Percentiles rank a stretch among this genome's conserved stretches.
phyloP scores from a whole-genome alignment of 1,139 yeast species.

The Lodderomyces beijingensis region DNA sequence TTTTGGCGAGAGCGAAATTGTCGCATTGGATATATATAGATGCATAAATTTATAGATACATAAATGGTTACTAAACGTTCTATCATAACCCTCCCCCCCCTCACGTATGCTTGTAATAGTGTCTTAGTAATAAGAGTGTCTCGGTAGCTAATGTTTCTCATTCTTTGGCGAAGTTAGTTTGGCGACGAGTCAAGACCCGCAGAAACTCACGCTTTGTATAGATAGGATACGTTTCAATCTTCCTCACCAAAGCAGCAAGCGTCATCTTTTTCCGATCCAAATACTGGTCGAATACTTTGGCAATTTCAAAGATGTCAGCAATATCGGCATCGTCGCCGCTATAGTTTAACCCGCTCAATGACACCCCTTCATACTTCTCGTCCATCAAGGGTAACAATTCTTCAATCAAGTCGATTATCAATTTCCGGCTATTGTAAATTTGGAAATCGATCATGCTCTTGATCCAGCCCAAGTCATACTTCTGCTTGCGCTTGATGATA shows the following conservation, averaged over 20 bases:
- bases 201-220: conserved; percentile 13
- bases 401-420: conserved; percentile 12
- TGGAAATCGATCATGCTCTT: conserved; percentile 10
- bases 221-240: conserved; percentile 11
- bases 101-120: no score
- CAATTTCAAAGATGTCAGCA: conserved; percentile 10
- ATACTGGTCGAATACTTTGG: conserved; percentile 13
- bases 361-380: conserved; percentile 4
- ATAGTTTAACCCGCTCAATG: conserved; percentile 7
- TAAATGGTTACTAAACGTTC: no score
- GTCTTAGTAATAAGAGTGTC: no score
- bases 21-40: no score
- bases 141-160: no score
- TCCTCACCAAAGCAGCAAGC: conserved; percentile 10
- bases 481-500: conserved; percentile 8
- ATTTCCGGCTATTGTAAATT: conserved; percentile 10
- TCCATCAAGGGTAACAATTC: conserved; percentile 9
- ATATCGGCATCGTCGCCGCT: not conserved
- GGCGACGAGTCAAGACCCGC: conserved; percentile 10
- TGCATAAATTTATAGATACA: no score
- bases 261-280: conserved; percentile 11
- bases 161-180: conserved; percentile 2
- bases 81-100: no score
- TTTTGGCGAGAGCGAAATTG: no score
- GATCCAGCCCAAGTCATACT: conserved; percentile 14